Evolutionary conservation across 1,139 yeast genomes (phyloP).

Genomic region (Yamadazyma siamensis): DNA sequence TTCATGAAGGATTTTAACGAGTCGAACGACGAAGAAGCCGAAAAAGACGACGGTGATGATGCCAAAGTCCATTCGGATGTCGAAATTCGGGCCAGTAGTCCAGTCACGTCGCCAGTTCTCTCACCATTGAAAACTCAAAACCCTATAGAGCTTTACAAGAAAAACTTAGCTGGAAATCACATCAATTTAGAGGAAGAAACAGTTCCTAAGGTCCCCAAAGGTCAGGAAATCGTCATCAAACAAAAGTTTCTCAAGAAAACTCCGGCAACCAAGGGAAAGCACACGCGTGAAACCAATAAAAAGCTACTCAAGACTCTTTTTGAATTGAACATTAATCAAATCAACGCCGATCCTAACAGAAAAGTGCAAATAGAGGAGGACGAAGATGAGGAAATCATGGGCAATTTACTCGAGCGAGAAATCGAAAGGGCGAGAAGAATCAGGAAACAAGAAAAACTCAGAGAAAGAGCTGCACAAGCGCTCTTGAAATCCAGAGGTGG

Average conservation of each 20-base stretch:
- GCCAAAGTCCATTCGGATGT: slow-evolving; percentile 3
- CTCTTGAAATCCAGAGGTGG: slow-evolving; percentile 16
- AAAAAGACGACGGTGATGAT: slow-evolving; percentile 4
- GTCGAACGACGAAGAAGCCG: slow-evolving; percentile 1
- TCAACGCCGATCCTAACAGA: slow-evolving; percentile 30
- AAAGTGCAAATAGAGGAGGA: slow-evolving; percentile 31
- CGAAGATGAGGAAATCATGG: slow-evolving; percentile 43
- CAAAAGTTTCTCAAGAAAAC: slow-evolving; percentile 30
- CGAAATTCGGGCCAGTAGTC: slow-evolving; percentile 20
- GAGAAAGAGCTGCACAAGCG: slow-evolving; percentile 36
- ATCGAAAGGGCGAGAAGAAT: slow-evolving; percentile 50
- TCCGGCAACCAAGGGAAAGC: slow-evolving; percentile 5
- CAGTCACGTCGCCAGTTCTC: slow-evolving; percentile 35
- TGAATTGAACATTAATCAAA: slow-evolving; percentile 35
- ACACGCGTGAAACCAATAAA: slow-evolving; percentile 5
- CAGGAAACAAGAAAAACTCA: slow-evolving; percentile 47
- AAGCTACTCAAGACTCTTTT: slow-evolving; percentile 26
- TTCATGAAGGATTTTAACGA: slow-evolving; percentile 20
- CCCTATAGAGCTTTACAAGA: slow-evolving; percentile 39
- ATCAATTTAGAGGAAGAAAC: slow-evolving; percentile 19
- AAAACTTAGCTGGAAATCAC: slow-evolving; percentile 26
- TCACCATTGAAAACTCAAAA: slow-evolving; percentile 14
- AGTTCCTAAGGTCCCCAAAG: slow-evolving; percentile 37
- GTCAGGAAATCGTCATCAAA: slow-evolving; percentile 30
- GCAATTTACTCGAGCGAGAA: slow-evolving; percentile 59